Conservation (phyloP, 2,329 filamentous ascomycete species). For the Teratosphaeria nubilosa region DNA sequence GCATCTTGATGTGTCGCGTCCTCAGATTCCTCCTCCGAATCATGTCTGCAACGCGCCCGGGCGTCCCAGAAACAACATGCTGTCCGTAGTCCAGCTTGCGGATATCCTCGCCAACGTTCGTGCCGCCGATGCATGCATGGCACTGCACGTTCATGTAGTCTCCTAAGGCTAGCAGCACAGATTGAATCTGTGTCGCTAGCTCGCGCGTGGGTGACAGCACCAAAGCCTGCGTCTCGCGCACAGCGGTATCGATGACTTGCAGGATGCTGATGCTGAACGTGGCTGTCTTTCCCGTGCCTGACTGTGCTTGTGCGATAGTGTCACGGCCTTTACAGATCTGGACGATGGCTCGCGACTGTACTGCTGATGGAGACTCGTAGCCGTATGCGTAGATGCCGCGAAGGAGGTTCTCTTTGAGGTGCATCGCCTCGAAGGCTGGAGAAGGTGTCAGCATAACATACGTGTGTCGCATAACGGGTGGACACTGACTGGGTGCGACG, state of each 20-base stretch:
- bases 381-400: constrained; percentile 90
- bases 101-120: constrained; percentile 96
- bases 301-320: constrained; percentile 96
- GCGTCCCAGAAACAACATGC: constrained; percentile 94
- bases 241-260: constrained; percentile 90
- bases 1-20: constrained; percentile 68
- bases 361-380: constrained; percentile 94
- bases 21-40: constrained; percentile 63
- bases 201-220: constrained; percentile 94
- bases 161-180: constrained; percentile 97
- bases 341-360: constrained; percentile 95
- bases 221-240: constrained; percentile 95
- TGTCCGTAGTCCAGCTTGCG: constrained; percentile 95
- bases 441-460: not conserved
- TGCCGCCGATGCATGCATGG: constrained; percentile 96
- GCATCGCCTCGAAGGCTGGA: constrained; percentile 62
- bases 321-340: constrained; percentile 98
- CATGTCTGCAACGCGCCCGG: constrained; percentile 88
- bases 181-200: constrained; percentile 95
- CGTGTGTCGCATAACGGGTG: not conserved
- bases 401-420: constrained; percentile 91
- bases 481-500: constrained; percentile 71
- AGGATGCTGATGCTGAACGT: constrained; percentile 99
- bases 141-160: constrained; percentile 99
- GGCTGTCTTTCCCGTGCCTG: constrained; percentile 98